Evolutionary conservation across 108 stramenopile species (phyloP).

Genomic region (Pseudonitzschia delicatissima): DNA sequence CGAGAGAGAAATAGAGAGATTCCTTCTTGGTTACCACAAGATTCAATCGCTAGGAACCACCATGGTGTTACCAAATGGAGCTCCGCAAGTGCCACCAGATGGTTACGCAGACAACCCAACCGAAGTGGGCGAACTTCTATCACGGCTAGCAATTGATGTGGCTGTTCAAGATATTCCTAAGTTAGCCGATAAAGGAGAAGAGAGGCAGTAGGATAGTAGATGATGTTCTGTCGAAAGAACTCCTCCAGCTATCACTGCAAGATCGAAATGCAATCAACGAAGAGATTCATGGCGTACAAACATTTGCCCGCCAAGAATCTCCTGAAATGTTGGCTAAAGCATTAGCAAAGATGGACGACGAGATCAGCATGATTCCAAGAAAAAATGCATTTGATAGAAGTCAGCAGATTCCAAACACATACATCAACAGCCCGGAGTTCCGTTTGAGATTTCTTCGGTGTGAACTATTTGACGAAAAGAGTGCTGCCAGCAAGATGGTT

Average conservation of each 20-base stretch:
- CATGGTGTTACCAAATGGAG: background rate
- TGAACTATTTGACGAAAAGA: conserved; percentile 27
- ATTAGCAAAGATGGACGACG: background rate
- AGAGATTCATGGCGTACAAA: conserved; percentile 10
- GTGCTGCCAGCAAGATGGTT: conserved; percentile 23
- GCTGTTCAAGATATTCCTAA: background rate
- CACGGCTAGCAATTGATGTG: background rate
- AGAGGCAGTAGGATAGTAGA: background rate
- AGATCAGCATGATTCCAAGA: background rate
- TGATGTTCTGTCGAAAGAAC: conserved; percentile 4
- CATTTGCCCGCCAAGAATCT: conserved; percentile 7
- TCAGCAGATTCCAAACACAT: conserved; percentile 8
- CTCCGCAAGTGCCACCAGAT: background rate
- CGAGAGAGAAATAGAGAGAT: background rate
- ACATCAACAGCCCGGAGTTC: conserved; percentile 24
- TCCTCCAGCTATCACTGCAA: conserved; percentile 1
- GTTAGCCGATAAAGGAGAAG: background rate
- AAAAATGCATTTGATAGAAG: background rate
- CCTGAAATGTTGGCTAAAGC: conserved; percentile 5
- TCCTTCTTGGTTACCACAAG: no score
- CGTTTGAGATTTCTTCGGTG: conserved; percentile 38
- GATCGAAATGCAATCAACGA: conserved; percentile 13
- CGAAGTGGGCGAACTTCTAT: background rate
- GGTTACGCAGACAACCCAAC: background rate
- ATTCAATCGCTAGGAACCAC: no score